Percentiles rank a stretch among this genome's conserved stretches.
Evolutionary conservation across 2,329 filamentous ascomycete species (phyloP).

Genomic region (Malbranchea zuffiana): DNA sequence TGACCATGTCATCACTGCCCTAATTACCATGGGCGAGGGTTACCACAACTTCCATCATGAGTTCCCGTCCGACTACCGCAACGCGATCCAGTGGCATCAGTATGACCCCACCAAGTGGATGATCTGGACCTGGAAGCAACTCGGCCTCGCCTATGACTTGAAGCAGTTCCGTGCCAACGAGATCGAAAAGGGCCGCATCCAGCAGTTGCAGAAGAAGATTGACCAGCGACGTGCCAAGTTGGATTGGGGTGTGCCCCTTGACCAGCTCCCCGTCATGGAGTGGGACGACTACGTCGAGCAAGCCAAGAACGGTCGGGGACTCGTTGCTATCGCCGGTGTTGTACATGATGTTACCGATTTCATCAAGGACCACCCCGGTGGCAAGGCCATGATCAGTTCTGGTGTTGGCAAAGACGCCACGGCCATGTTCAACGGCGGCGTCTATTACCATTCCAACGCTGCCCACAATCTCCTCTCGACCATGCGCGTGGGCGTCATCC

Average conservation of each 20-base stretch:
- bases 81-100: constrained; percentile 82
- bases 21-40: constrained; percentile 76
- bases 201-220: constrained; percentile 86
- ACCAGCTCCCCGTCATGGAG: constrained; percentile 72
- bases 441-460: constrained; percentile 82
- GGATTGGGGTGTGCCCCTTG: constrained; percentile 77
- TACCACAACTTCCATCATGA: constrained; percentile 97
- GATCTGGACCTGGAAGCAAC: constrained; percentile 74
- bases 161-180: constrained; percentile 88
- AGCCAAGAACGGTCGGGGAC: constrained; percentile 63
- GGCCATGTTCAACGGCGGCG: constrained; percentile 82
- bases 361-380: constrained; percentile 83
- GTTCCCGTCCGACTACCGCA: constrained; percentile 86
- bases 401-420: constrained; percentile 81
- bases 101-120: constrained; percentile 88
- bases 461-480: constrained; percentile 81
- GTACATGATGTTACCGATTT: constrained; percentile 77
- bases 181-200: constrained; percentile 81
- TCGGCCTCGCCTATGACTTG: constrained; percentile 73
- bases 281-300: constrained; percentile 79
- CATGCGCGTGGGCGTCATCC: constrained; percentile 78
- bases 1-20: constrained; percentile 74
- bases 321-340: constrained; percentile 70
- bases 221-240: constrained; percentile 73
- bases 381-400: constrained; percentile 72